Conservation (phyloP, 2,329 filamentous ascomycete species). For the Albifimbria verrucaria region DNA sequence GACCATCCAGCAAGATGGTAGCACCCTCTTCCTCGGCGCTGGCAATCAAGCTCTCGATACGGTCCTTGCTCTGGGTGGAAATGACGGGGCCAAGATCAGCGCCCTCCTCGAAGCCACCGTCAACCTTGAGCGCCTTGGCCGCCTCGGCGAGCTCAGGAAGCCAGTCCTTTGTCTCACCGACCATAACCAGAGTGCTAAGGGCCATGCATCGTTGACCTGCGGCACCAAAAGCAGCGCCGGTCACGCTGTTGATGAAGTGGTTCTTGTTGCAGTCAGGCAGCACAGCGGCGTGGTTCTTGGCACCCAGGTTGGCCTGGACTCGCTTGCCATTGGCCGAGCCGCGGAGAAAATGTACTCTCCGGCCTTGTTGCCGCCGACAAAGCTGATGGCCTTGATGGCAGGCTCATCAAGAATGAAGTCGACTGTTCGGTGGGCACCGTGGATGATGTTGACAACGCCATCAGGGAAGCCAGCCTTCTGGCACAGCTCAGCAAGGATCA, state of each 20-base stretch:
- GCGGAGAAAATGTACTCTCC: conserved; percentile 82
- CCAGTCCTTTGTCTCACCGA: conserved; percentile 83
- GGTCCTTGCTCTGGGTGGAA: conserved; percentile 71
- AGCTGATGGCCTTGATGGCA: conserved; percentile 80
- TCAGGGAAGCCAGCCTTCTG: conserved; percentile 78
- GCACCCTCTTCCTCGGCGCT: conserved; percentile 78
- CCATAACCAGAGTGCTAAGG: conserved; percentile 76
- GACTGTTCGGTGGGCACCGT: conserved; percentile 76
- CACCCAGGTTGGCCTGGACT: conserved; percentile 82
- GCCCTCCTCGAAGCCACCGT: conserved; percentile 78
- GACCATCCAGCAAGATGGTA: conserved; percentile 76
- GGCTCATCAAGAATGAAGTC: conserved; percentile 86
- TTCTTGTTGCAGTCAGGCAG: conserved; percentile 89
- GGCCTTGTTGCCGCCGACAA: conserved; percentile 84
- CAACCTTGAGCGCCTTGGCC: conserved; percentile 68
- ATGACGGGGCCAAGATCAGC: conserved; percentile 82
- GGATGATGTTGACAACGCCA: conserved; percentile 79
- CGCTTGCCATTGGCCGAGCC: conserved; percentile 84
- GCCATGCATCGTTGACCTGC: conserved; percentile 88
- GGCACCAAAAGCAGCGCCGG: conserved; percentile 80
- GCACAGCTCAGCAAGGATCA: conserved; percentile 80
- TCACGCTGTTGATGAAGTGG: conserved; percentile 79
- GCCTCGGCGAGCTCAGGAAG: conserved; percentile 73
- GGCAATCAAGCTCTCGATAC: conserved; percentile 73
- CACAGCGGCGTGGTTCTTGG: conserved; percentile 84